Base-by-base conservation (phyloP, 768 basidiomycete genomes). In the Fistulinella prunicolor region DNA sequence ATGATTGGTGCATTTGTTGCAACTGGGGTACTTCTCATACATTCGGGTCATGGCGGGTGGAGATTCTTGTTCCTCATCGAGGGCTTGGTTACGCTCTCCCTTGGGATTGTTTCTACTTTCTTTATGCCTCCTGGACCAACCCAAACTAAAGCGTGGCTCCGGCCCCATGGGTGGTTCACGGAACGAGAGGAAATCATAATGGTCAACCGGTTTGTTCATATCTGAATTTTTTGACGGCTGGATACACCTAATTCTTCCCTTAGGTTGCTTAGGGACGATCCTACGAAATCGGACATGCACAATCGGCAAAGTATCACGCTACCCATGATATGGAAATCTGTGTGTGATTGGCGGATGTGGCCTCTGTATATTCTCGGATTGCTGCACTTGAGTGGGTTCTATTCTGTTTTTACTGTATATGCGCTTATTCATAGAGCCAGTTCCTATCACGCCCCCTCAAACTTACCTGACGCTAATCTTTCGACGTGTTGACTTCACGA, bases 401-500 rank as follows among this genome's bases (percentile, higher is more conserved):
- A 10, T n/a, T n/a, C n/a, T 20, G 2, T 47, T 38, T 34, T 38
- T 7, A 12, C 4, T 20, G 30, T 5, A 23, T 29, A 9, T 34
- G 6, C 39, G 17, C 20, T 6, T 4, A 39, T 20, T 47, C 28
- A 44, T 43, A 50, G 28, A 47, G 32, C 2, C 39, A 79, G 78
- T 86, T 7, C 83, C 85, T 7, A 73, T 76, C 19, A 73, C 71
- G 0, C 78, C 82, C 7, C 82, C 83, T 19, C 77, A 80, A 42
- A 74, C 71, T 6, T 86, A 86, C 58, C 74, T 86, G 37, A 85
- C 83, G 0, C 72, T 86, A 0, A 78, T 79, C 17, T 72, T 86
- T 12, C 76, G 79, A 14, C 73, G 75, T 46, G 71, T 86, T 3
- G 83, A 84, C 14, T 88, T 83, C 65, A 73, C 67, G 42, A 86